Evolutionary conservation across 371 early-diverging fungal genomes (phyloP), one percentile per base, ranked within the genome.

Genomic region (Polyrhizophydium stewartii): DNA sequence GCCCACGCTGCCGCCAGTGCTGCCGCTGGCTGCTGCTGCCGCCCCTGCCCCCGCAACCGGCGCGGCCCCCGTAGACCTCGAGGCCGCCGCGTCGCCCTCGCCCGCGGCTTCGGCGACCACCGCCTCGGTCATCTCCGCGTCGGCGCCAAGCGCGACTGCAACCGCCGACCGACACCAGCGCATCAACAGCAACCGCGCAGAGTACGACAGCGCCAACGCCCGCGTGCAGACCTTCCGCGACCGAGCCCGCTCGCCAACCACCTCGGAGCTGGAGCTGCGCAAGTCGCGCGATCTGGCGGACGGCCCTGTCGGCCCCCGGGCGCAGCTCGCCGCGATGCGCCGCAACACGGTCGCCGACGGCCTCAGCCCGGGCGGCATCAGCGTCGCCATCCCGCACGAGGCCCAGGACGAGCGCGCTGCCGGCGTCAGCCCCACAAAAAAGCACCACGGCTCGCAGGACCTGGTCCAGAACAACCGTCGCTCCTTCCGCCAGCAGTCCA

Each of bases 401-500:
- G n/a, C n/a, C n/a, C n/a, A n/a, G n/a, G n/a, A n/a, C n/a, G n/a
- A n/a, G n/a, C 7, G 7, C 35, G 35, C 35, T 35, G 35, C 35
- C 35, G 28, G 22, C 22, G 49, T 47, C 49, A 47, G 49, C 28
- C 49, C 49, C 3, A 47, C 49, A 10, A 10, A 3, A 16, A 3
- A 16, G 7, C 28, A 10, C 16, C 22, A 3, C 3, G 35, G 35
- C 35, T 47, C 49, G 7, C 49, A 47, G 7, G 49, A 47, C 28
- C 16, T 47, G 3, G 7, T 47, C 25, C 7, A 3, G 13, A 47
- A 22, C 28, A 3, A 28, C 22, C 60, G 65, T 31, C 60, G 65
- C 12, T 35, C 60, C 12, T 46, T 60, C 12, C 45, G 65, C 30
- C 62, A 69, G 40, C 43, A 52, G 33, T 63, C 62, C 0, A 72